Percentiles rank a stretch among this genome's conserved stretches.
Conservation (phyloP, 805 yeast species). For the Kurtzmaniella fragi region DNA sequence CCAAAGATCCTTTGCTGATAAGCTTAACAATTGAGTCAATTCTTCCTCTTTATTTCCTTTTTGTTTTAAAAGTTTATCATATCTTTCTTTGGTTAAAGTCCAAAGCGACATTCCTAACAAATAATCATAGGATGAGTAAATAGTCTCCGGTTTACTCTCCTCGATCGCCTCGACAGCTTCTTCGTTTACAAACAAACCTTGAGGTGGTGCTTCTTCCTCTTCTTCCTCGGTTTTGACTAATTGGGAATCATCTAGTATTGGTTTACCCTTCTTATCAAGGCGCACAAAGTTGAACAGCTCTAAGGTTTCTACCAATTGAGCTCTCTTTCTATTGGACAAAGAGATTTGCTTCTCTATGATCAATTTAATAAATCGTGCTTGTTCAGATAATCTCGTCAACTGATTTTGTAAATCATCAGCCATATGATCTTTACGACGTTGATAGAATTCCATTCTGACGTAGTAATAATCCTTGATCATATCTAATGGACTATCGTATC, state of each 20-base stretch:
- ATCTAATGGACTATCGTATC: constrained; percentile 69
- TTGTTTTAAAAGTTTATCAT: constrained; percentile 72
- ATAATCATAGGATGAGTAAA: constrained; percentile 73
- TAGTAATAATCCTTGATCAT: constrained; percentile 81
- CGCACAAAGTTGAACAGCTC: constrained; percentile 65
- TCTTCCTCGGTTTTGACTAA: constrained; percentile 29
- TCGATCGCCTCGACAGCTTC: constrained; percentile 22
- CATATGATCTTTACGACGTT: constrained; percentile 80
- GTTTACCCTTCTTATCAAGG: constrained; percentile 65
- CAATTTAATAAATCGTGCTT: constrained; percentile 87
- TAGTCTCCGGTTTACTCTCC: constrained; percentile 46
- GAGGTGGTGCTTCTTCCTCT: constrained; percentile 42
- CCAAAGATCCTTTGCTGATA: constrained; percentile 88
- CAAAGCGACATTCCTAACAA: constrained; percentile 88
- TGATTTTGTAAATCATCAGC: constrained; percentile 66
- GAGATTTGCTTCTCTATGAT: constrained; percentile 71
- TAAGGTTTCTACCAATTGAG: constrained; percentile 58
- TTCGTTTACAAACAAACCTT: constrained; percentile 15
- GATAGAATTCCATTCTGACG: constrained; percentile 85
- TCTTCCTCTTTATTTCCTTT: constrained; percentile 68
- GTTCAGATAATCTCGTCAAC: constrained; percentile 68
- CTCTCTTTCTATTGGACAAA: constrained; percentile 72
- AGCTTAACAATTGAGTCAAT: constrained; percentile 56
- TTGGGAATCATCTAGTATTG: constrained; percentile 39
- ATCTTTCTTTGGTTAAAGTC: constrained; percentile 88